Base-by-base conservation (phyloP, 2,329 filamentous ascomycete genomes). In the Aspergillus pseudonomiae region DNA sequence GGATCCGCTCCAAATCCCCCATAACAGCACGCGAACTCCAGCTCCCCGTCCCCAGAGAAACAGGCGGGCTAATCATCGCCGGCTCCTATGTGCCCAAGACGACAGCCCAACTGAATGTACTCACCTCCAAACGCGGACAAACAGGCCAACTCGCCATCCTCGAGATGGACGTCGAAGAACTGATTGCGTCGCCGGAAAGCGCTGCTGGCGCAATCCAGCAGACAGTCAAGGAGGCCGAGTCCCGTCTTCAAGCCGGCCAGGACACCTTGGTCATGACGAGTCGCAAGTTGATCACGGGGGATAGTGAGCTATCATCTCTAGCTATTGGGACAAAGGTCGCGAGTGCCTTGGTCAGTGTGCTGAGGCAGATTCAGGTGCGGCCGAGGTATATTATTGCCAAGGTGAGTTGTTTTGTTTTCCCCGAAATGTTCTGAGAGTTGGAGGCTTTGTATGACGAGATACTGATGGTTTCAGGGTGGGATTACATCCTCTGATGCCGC, bases 231-330 rank as follows among this genome's bases (percentile, higher is more conserved):
- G 71, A 80, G 24, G 76, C 82, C 0, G 79, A 82, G 1, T 60
- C 73, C 0, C 68, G 80, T 48, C 78, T 88, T 7, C 67, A 70
- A 2, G 67, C 75, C 2, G 84, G 84, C 0, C 77, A 81, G 43
- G 85, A 88, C 57, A 84, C 86, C 0, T 75, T 88, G 0, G 75
- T 88, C 39, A 88, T 88, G 85, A 88, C 86, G 0, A 86, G 84
- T 43, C 79, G 86, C 0, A 79, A 82, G 41, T 74, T 88, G 0
- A 77, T 88, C 19, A 80, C 75, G 0, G 83, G 83, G 0, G 71
- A 71, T 0, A 83, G 88, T 64, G 84, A 83, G 39, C 73, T 80
- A 2, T 80, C 81, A 16, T 85, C 82, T 52, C 72, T 88, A 12
- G 79, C 83, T n/a, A 87, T 88, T 60, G 85, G 86, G 0, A 78